phyloP scores from a whole-genome alignment of 2,329 filamentous ascomycete species.

The Alternaria brassicicola region DNA sequence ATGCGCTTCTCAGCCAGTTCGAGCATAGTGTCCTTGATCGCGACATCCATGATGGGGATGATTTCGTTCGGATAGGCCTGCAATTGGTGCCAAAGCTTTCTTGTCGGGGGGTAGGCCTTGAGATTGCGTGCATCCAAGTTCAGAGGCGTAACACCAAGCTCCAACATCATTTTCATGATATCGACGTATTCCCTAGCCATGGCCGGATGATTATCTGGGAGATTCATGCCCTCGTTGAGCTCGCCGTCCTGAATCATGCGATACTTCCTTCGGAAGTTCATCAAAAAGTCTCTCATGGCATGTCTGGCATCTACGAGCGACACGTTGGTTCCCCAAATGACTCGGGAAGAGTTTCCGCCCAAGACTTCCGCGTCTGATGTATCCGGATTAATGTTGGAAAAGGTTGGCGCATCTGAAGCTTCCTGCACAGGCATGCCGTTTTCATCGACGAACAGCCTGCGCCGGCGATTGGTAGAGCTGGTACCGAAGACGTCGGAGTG shows the following conservation, averaged over 20 bases:
- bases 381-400: slow-evolving; percentile 74
- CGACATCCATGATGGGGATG: slow-evolving; percentile 94
- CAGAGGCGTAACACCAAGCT: slow-evolving; percentile 80
- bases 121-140: slow-evolving; percentile 90
- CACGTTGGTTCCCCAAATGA: slow-evolving; percentile 98
- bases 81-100: slow-evolving; percentile 94
- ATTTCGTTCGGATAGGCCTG: slow-evolving; percentile 96
- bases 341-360: slow-evolving; percentile 78
- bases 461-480: slow-evolving; percentile 56
- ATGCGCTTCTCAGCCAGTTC: slow-evolving; percentile 84
- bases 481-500: slow-evolving; percentile 70
- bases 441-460: slow-evolving; percentile 68
- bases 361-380: slow-evolving; percentile 91
- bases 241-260: slow-evolving; percentile 89
- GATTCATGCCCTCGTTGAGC: slow-evolving; percentile 72
- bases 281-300: slow-evolving; percentile 88
- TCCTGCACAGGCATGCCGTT: slow-evolving; percentile 64
- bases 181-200: slow-evolving; percentile 83
- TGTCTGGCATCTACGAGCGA: slow-evolving; percentile 88
- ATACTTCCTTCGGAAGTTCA: slow-evolving; percentile 92
- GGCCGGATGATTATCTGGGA: slow-evolving; percentile 69
- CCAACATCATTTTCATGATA: slow-evolving; percentile 87
- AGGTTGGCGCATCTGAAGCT: slow-evolving; percentile 65
- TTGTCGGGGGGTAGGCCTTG: slow-evolving; percentile 88
- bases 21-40: slow-evolving; percentile 89